Percentiles rank a stretch among this genome's conserved stretches.
Conservation (phyloP, 768 basidiomycete species). For the Leccinum incarnatum region DNA sequence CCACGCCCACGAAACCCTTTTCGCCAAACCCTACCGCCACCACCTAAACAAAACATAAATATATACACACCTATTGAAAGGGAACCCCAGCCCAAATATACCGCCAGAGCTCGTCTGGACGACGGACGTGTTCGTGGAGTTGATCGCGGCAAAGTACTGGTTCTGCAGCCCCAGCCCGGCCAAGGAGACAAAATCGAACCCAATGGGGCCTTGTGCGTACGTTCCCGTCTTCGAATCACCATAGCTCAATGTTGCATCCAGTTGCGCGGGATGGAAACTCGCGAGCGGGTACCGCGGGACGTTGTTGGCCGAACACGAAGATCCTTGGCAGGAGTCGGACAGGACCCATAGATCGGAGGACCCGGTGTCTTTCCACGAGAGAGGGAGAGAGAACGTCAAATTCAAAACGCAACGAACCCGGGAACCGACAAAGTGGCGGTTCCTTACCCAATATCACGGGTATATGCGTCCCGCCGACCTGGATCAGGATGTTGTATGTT, state of each 20-base stretch:
- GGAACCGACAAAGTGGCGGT: not conserved
- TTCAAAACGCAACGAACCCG: not conserved
- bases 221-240: slow-evolving; percentile 74
- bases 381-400: slow-evolving; percentile 1
- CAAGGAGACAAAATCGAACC: slow-evolving; percentile 53
- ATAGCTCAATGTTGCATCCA: slow-evolving; percentile 53
- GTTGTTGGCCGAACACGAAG: slow-evolving; percentile 35
- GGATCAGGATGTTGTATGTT: slow-evolving; percentile 60
- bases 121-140: slow-evolving; percentile 65
- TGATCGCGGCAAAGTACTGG: slow-evolving; percentile 66
- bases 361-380: slow-evolving; percentile 55
- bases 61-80: slow-evolving; percentile 56
- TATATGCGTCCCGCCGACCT: slow-evolving; percentile 48
- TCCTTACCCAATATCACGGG: slow-evolving; percentile 60
- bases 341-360: slow-evolving; percentile 78
- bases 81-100: slow-evolving; percentile 76
- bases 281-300: slow-evolving; percentile 49
- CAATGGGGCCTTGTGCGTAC: slow-evolving; percentile 62
- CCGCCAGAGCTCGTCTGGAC: slow-evolving; percentile 55
- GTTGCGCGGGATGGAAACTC: slow-evolving; percentile 44
- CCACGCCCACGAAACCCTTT: not conserved
- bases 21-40: not conserved
- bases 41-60: not conserved
- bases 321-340: slow-evolving; percentile 51
- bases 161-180: slow-evolving; percentile 47